Base-by-base conservation (phyloP, 176 grass and related monocot genomes). In the Rhynchospora breviuscula region DNA sequence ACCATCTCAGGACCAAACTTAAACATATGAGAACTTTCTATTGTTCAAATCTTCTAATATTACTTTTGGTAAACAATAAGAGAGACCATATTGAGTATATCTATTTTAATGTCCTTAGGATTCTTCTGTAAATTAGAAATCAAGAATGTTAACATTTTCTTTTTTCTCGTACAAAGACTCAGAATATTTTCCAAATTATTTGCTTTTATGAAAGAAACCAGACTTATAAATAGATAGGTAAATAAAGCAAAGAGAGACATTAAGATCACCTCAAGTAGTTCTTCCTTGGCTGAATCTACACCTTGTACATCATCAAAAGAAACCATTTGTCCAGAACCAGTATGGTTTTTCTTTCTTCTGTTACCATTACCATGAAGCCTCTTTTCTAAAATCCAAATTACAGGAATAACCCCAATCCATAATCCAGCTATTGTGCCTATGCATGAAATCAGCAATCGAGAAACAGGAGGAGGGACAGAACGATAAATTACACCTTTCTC, bases 371-470 rank as follows among this genome's bases (percentile, higher is more conserved):
- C 86, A 2, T 91, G 92, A 80, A 98, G 87, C 85, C 92, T 91
- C 62, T 88, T 89, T 85, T 98, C 89, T 84, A 95, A 79, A 85
- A 98, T 90, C 93, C 95, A 98, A 88, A 95, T 84, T 82, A 98
- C 63, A n/a, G 96, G 96, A 86, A 94, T 84, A 62, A 98, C 63
- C 1, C 92, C 92, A 18, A 98, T 80, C 96, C 93, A 98, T 7
- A 95, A 79, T 60, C 89, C 92, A 60, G 91, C 86, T 81, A 95
- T 79, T 46, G 92, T 91, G 63, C 85, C 89, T 9, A 98, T 81
- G 84, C 92, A 86, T 26, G 86, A 89, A 87, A 91, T 87, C 46
- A 95, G 79, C 61, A 93, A 84, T 73, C 26, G 90, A 10, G 85
- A 85, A 13, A 83, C 86, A 15, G 93, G 85, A 76, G 91, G 83